Conservation (phyloP, 306 rosid genomes). For the Hippophae tibetana region DNA sequence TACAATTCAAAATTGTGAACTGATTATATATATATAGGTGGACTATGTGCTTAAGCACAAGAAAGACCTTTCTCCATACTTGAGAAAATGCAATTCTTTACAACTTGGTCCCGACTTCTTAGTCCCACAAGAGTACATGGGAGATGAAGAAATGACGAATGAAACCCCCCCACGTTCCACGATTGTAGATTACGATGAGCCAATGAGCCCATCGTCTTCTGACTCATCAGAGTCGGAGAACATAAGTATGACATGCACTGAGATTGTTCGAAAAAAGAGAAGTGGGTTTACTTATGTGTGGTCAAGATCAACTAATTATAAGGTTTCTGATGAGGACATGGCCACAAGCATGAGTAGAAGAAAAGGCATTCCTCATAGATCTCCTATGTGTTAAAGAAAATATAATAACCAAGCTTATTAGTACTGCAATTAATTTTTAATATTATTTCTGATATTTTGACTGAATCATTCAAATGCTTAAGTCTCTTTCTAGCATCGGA, state of each 20-base stretch:
- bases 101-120: constrained; percentile 74
- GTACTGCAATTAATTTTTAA: background rate
- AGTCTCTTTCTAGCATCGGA: constrained; percentile 16
- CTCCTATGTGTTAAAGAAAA: constrained; percentile 58
- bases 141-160: constrained; percentile 57
- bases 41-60: constrained; percentile 69
- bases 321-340: constrained; percentile 62
- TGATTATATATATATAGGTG: constrained; percentile 31
- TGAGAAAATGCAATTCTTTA: constrained; percentile 54
- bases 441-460: constrained; percentile 36
- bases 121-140: constrained; percentile 62
- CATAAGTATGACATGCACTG: constrained; percentile 42
- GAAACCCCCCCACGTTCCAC: constrained; percentile 67
- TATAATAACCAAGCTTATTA: background rate
- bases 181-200: constrained; percentile 60
- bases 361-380: constrained; percentile 91
- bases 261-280: constrained; percentile 70
- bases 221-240: constrained; percentile 69
- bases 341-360: constrained; percentile 79
- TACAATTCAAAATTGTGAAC: background rate
- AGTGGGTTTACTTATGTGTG: constrained; percentile 60
- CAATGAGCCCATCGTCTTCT: constrained; percentile 51
- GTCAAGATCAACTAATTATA: constrained; percentile 39
- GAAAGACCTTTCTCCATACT: constrained; percentile 58
- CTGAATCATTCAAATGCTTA: constrained; percentile 25